These are phyloP conservation scores for Xylaria telfairii DNA, from an alignment of 495 filamentous ascomycete species.

Conservation along the genomic window DNA sequence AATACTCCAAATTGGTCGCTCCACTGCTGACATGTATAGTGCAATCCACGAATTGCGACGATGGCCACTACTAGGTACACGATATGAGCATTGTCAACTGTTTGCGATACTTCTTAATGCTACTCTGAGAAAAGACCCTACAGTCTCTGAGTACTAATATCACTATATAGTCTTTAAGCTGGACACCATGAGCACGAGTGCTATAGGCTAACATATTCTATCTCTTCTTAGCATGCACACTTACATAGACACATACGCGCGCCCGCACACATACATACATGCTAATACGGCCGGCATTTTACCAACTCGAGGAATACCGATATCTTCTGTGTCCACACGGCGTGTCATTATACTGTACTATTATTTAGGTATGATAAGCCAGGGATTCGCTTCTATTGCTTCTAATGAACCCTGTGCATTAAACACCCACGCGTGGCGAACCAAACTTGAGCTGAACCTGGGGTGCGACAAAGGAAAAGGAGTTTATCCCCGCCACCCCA, in stretches of 20 bases:
- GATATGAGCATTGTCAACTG: background rate
- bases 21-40: background rate
- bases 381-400: constrained; percentile 17
- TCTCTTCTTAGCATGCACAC: background rate
- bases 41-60: background rate
- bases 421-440: constrained; percentile 17
- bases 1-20: background rate
- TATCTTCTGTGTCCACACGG: background rate
- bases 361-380: constrained; percentile 9
- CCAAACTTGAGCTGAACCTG: constrained; percentile 22
- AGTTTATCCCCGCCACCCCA: constrained; percentile 9
- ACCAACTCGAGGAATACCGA: background rate
- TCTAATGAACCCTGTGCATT: background rate
- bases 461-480: constrained; percentile 1
- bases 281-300: background rate
- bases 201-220: background rate
- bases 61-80: background rate
- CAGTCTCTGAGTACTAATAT: background rate
- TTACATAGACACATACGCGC: too few species aligned
- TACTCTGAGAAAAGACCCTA: background rate
- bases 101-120: background rate
- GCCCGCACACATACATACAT: background rate
- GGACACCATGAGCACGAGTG: background rate
- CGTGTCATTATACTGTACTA: constrained; percentile 17
- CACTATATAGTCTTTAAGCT: background rate